phyloP scores from a whole-genome alignment of 2,329 filamentous ascomycete genomes.

The Berkeleyomyces basicola region DNA sequence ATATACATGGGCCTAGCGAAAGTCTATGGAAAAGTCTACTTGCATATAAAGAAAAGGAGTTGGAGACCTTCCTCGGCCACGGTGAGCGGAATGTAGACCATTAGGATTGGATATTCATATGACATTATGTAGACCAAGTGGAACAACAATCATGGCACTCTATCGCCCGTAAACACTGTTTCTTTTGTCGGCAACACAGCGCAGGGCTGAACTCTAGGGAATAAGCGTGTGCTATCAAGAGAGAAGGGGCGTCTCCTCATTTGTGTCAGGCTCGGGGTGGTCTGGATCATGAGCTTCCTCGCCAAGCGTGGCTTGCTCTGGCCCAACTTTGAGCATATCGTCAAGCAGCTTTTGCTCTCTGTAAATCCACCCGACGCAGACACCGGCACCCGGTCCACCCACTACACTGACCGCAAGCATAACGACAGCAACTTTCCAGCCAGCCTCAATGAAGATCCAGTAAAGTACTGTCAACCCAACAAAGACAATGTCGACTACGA shows the following conservation, averaged over 20 bases:
- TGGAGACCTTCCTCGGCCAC: too few relatives aligned
- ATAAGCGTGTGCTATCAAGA: not conserved
- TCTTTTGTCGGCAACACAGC: not conserved
- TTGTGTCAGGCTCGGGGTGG: not conserved
- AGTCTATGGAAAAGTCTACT: not conserved
- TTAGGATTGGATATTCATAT: not conserved
- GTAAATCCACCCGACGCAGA: constrained; percentile 25
- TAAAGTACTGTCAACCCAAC: constrained; percentile 33
- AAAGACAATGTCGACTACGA: constrained; percentile 31
- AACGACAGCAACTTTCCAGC: constrained; percentile 25
- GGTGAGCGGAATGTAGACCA: not conserved
- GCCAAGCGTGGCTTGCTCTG: not conserved
- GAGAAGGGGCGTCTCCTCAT: constrained; percentile 24
- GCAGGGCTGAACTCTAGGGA: not conserved
- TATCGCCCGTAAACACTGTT: not conserved
- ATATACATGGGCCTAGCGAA: not conserved
- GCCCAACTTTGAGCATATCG: not conserved
- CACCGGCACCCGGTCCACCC: constrained; percentile 25
- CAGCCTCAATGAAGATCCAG: constrained; percentile 36
- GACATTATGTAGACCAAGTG: not conserved
- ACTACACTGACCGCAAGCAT: constrained; percentile 20
- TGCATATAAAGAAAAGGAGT: too few relatives aligned
- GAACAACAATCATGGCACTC: not conserved
- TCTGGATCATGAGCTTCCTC: not conserved
- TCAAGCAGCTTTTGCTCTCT: constrained; percentile 18